Percentiles rank a stretch among this genome's conserved stretches.
These are phyloP conservation scores for Elongisporangium senticosum DNA, from an alignment of 352 stramenopile species.

Conservation along the genomic window DNA sequence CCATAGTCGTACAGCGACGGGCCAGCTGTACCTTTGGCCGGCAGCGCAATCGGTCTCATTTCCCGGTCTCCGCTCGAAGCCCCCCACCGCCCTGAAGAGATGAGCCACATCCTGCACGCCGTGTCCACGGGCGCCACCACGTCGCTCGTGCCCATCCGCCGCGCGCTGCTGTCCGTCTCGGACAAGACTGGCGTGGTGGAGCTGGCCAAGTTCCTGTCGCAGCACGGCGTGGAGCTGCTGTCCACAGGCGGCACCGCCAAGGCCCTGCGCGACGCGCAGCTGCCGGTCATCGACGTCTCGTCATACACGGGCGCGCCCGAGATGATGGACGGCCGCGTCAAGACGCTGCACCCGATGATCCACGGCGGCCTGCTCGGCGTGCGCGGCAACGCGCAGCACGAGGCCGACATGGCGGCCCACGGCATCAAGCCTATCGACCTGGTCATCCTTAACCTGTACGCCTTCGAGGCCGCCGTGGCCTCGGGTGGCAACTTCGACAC, in stretches of 20 bases:
- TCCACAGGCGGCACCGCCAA: constrained; percentile 98
- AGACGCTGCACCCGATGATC: constrained; percentile 99
- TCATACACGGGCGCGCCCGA: constrained; percentile 97
- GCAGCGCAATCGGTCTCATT: neutral
- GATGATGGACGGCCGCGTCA: constrained; percentile 99
- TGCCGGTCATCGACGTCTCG: constrained; percentile 96
- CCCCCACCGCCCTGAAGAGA: constrained; percentile 18
- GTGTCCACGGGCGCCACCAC: constrained; percentile 51
- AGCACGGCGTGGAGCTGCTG: constrained; percentile 94
- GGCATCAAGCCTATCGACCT: constrained; percentile 98
- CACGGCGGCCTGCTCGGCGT: constrained; percentile 98
- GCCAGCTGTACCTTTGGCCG: neutral
- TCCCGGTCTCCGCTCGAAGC: neutral
- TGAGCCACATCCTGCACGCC: constrained; percentile 83
- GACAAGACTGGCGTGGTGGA: constrained; percentile 99
- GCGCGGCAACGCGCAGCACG: constrained; percentile 95
- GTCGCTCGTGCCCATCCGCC: constrained; percentile 90
- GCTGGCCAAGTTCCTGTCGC: constrained; percentile 91
- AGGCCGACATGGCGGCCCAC: constrained; percentile 95
- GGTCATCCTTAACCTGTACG: constrained; percentile 99
- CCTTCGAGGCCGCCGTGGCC: constrained; percentile 97
- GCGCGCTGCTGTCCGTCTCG: constrained; percentile 98
- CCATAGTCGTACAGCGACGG: neutral
- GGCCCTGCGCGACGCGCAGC: constrained; percentile 91
- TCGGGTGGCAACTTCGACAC: constrained; percentile 92